phyloP scores from a whole-genome alignment of 306 rosid species.

The Cicer yamashitae region DNA sequence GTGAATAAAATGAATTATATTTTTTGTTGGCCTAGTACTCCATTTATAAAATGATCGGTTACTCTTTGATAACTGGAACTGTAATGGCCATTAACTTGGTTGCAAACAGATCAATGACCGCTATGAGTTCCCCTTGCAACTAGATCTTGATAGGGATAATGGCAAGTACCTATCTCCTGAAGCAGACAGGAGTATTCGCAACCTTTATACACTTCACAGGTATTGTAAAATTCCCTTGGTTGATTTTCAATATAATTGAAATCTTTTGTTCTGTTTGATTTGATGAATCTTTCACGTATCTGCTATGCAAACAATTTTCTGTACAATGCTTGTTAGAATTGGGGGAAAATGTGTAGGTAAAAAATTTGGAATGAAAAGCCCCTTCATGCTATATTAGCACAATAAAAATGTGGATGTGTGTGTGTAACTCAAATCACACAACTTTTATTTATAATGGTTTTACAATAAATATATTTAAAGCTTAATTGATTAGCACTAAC shows the following conservation, averaged over 20 bases:
- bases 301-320: slow-evolving; percentile 5
- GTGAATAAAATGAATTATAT: not conserved
- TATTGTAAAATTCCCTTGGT: slow-evolving; percentile 40
- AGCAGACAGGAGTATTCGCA: slow-evolving; percentile 87
- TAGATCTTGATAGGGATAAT: slow-evolving; percentile 92
- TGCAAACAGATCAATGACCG: slow-evolving; percentile 85
- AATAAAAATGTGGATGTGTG: not conserved
- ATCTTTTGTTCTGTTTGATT: slow-evolving; percentile 6
- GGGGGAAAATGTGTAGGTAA: slow-evolving; percentile 15
- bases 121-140: slow-evolving; percentile 91
- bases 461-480: no score
- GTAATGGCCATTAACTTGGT: slow-evolving; percentile 22
- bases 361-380: slow-evolving; percentile 2
- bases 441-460: no score
- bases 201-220: slow-evolving; percentile 94
- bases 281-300: not conserved
- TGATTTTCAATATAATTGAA: slow-evolving; percentile 3
- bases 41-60: not conserved
- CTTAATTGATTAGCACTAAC: no score
- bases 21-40: not conserved
- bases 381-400: not conserved
- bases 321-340: slow-evolving; percentile 23
- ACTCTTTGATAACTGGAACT: slow-evolving; percentile 1
- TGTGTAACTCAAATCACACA: no score
- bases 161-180: slow-evolving; percentile 92